phyloP scores from a whole-genome alignment of 1,139 yeast species.

The Lodderomyces oxycetoniae region DNA sequence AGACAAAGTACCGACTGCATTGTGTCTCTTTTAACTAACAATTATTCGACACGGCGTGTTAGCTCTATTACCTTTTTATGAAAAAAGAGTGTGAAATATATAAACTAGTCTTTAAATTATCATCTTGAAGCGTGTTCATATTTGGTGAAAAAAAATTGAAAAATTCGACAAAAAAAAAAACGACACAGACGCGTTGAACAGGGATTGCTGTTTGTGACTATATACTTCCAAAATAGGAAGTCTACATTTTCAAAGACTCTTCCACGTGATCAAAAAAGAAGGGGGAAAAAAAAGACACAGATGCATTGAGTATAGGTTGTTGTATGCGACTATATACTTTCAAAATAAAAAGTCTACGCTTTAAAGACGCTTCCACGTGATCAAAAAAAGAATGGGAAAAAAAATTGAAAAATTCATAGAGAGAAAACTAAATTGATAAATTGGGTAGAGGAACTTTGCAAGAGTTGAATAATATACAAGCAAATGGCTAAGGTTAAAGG shows the following conservation, averaged over 20 bases:
- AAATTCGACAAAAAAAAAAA: not conserved
- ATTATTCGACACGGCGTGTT: too few species aligned
- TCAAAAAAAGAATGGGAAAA: not conserved
- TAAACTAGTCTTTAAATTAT: too few species aligned
- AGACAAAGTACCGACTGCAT: conserved; percentile 6
- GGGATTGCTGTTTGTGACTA: not conserved
- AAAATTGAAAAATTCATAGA: too few species aligned
- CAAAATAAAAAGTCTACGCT: conserved; percentile 6
- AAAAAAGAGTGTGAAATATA: too few species aligned
- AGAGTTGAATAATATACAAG: not conserved
- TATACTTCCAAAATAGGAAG: conserved; percentile 6
- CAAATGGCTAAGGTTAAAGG: conserved; percentile 42
- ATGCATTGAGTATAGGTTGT: not conserved
- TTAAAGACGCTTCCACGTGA: conserved; percentile 1
- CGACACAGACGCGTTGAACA: not conserved
- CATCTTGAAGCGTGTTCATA: too few species aligned
- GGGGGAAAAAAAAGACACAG: not conserved
- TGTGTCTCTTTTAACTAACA: too few species aligned
- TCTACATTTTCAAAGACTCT: conserved; percentile 4
- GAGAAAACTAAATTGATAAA: not conserved
- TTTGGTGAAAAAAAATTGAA: not conserved
- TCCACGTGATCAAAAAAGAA: conserved; percentile 1
- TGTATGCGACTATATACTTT: not conserved
- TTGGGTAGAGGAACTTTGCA: not conserved
- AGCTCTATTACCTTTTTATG: too few species aligned